Evolutionary conservation across 2,329 filamentous ascomycete genomes (phyloP), one percentile per base, ranked within the genome.

Genomic region (Mariannaea elegans): DNA sequence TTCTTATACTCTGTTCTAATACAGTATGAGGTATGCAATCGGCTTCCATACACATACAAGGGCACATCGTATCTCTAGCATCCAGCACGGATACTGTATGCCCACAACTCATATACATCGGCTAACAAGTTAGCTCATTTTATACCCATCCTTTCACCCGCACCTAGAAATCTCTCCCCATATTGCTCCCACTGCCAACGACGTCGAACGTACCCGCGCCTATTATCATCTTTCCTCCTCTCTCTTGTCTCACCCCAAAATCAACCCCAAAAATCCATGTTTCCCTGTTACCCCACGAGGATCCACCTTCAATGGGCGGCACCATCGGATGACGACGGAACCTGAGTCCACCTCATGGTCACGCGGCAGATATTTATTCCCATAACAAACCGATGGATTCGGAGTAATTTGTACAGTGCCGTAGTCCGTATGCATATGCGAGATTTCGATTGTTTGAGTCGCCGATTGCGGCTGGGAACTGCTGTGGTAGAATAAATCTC

Each of bases 251-350:
- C 47, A 53, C 54, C 50, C 56, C 56, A 54, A 45, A 49, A 42
- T 46, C 45, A 27, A 48, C 56, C 24, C 39, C 36, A 32, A 46
- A 41, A 31, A 29, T 16, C 23, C 29, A 29, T 39, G 46, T 31
- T 38, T 18, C 53, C 45, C 53, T 48, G 23, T 41, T 59, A 44
- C 56, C 56, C 56, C 56, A 59, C 56, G 56, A 34, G 54, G 55
- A 16, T 23, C 45, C 52, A 45, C 21, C 29, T 23, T 38, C 23
- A 21, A 13, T 42, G 56, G 45, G 13, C 5, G 45, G 49, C 45
- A 50, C 50, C 46, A 31, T 59, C 56, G 56, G 56, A 59, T 53
- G 38, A 50, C 41, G 50, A 41, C 50, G 56, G 50, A 39, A 48
- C 23, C 16, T 14, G 16, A 23, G 10, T 42, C 32, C 27, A 46